A percentile compares a stretch with the other conserved stretches of the same genome.
Evolutionary conservation across 1,284 basidiomycete species (phyloP).

Genomic region (Pterulicium gracile): DNA sequence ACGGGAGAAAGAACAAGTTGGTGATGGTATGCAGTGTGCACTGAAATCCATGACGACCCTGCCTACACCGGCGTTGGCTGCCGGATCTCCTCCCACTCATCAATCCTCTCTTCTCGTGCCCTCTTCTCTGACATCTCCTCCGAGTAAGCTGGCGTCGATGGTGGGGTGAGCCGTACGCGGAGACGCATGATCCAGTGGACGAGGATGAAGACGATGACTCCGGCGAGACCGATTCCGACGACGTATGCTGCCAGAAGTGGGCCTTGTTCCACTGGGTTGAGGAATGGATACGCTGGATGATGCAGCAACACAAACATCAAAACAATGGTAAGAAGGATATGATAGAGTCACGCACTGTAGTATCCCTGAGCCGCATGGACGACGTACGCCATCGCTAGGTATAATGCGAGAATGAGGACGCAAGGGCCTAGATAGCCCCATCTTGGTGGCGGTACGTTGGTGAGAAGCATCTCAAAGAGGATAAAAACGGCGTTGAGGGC

Average conservation of each 20-base stretch:
- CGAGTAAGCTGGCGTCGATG: too few species aligned
- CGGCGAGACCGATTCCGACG: neutral
- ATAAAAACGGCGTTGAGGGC: constrained; percentile 33
- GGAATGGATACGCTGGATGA: neutral
- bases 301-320: neutral
- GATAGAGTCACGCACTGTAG: constrained; percentile 27
- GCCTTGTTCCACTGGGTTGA: neutral
- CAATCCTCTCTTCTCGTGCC: too few species aligned
- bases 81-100: neutral
- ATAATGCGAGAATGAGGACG: constrained; percentile 28
- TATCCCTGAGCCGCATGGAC: constrained; percentile 32
- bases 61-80: too few species aligned
- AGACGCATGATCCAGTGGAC: neutral
- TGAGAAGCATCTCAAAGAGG: constrained; percentile 33
- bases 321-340: neutral
- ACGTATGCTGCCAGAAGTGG: neutral
- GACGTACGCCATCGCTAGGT: constrained; percentile 40
- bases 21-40: too few species aligned
- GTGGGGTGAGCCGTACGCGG: neutral
- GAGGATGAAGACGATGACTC: constrained; percentile 1
- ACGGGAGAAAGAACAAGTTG: too few species aligned
- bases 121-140: too few species aligned
- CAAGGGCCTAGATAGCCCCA: constrained; percentile 31
- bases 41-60: neutral
- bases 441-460: constrained; percentile 27